phyloP scores from a whole-genome alignment of 1,284 basidiomycete genomes.

The Trichosporon inkin region DNA sequence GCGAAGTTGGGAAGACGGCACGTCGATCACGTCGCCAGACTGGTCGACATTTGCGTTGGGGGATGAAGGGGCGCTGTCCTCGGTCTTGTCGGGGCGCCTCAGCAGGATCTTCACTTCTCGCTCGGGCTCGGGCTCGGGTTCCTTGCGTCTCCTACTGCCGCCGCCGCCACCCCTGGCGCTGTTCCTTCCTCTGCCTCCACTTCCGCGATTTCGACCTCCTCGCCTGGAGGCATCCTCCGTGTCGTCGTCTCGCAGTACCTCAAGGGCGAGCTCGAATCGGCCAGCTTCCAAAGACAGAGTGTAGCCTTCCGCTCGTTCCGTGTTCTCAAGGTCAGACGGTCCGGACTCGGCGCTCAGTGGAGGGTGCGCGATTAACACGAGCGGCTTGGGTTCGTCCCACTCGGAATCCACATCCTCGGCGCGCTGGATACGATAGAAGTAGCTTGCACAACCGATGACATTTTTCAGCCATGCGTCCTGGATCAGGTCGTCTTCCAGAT shows the following conservation, averaged over 20 bases:
- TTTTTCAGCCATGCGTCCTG: slow-evolving; percentile 32
- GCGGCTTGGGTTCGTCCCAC: slow-evolving; percentile 24
- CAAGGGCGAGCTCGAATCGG: slow-evolving; percentile 40
- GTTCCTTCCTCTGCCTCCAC: slow-evolving; percentile 13
- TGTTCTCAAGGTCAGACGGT: slow-evolving; percentile 21
- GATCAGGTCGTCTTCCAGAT: slow-evolving; percentile 11
- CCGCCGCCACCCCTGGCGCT: slow-evolving; percentile 10
- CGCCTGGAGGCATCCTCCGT: slow-evolving; percentile 27
- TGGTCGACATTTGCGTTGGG: background rate
- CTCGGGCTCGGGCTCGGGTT: slow-evolving; percentile 23
- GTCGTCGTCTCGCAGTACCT: slow-evolving; percentile 44
- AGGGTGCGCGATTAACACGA: slow-evolving; percentile 41
- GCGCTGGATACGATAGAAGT: slow-evolving; percentile 29
- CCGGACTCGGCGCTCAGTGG: slow-evolving; percentile 40
- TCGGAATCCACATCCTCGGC: slow-evolving; percentile 19
- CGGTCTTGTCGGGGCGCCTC: slow-evolving; percentile 29
- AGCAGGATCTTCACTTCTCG: slow-evolving; percentile 42
- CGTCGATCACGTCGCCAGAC: background rate
- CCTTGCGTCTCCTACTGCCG: slow-evolving; percentile 1
- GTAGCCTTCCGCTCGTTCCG: slow-evolving; percentile 42
- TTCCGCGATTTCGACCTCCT: slow-evolving; percentile 9
- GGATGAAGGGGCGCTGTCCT: background rate
- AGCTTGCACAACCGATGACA: slow-evolving; percentile 39
- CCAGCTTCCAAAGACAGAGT: slow-evolving; percentile 41
- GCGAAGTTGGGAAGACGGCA: background rate